Evolutionary conservation across 192 early-diverging fungal genomes (phyloP), one percentile per base, ranked within the genome.

Genomic region (Rhizoclosmatium sp.): DNA sequence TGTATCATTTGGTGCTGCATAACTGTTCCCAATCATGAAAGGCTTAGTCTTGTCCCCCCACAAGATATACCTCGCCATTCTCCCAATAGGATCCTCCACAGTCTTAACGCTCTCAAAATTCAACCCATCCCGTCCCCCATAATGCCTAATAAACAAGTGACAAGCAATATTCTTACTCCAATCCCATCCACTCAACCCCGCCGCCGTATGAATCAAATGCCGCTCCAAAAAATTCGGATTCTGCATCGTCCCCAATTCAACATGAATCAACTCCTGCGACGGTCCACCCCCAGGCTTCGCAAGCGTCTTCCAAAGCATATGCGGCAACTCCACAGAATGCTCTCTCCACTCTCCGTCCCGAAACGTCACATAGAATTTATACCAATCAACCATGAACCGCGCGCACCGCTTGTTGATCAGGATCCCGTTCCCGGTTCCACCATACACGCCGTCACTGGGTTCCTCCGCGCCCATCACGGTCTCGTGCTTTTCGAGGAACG

Each of bases 401-500:
- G 88, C 78, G 61, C 83, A 71, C 7, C 84, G 83, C 48, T 79
- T 71, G 3, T 83, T 40, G 41, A 88, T 71, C 21, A 89, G 83
- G 23, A 89, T 77, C 47, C 83, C 87, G 72, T 89, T 89, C 64
- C 83, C 84, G 16, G 88, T 48, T 16, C 88, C 14, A 14, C 14
- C 56, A 21, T 14, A 16, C 87, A 65, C 77, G 66, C 47, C 79
- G 78, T 2, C 71, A 80, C 81, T 81, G 41, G 71, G 46, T 10
- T 87, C 87, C 76, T 89, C 59, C 59, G 80, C 78, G 23, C 82
- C 89, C 82, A 90, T 84, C 47, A 85, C 83, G 68, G 68, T 79
- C 23, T 86, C 80, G 68, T 87, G 62, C 10, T 23, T 59, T 46
- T 85, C 75, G 45, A 90, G 67, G 5, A 90, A 62, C 47, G 62